Evolutionary conservation across 2,329 filamentous ascomycete species (phyloP).

Genomic region (Teratosphaeriaceae sp.): DNA sequence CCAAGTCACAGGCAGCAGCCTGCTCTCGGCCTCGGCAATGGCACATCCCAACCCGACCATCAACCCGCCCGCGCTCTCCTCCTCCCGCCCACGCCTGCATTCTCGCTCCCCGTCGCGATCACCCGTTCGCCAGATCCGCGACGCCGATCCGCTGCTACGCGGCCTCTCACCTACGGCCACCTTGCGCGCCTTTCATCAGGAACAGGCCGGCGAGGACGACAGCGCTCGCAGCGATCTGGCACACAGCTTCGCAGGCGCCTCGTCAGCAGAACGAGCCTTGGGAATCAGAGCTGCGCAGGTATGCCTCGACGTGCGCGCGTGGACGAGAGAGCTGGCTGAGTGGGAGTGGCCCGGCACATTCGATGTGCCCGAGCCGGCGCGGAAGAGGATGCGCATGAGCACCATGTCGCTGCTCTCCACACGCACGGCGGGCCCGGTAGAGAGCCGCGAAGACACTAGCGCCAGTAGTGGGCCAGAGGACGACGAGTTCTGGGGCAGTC

Average conservation of each 20-base stretch:
- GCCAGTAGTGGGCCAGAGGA: too few relatives aligned
- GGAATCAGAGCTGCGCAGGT: conserved; percentile 63
- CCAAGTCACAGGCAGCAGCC: too few relatives aligned
- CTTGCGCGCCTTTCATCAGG: conserved; percentile 53
- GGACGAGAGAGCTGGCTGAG: conserved; percentile 63
- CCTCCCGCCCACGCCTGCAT: conserved; percentile 13
- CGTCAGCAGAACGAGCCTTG: conserved; percentile 61
- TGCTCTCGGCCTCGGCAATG: too few relatives aligned
- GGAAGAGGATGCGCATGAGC: conserved; percentile 21
- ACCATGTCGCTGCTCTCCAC: conserved; percentile 9
- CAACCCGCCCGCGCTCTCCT: conserved; percentile 20
- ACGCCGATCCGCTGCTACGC: conserved; percentile 44
- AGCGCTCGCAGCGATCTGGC: conserved; percentile 22
- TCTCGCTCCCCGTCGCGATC: conserved; percentile 25
- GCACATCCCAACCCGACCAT: conserved; percentile 22
- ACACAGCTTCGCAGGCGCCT: conserved; percentile 57
- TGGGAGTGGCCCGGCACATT: conserved; percentile 54
- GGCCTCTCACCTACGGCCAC: conserved; percentile 56
- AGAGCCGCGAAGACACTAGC: too few relatives aligned
- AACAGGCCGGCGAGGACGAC: conserved; percentile 23
- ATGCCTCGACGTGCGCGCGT: conserved; percentile 64
- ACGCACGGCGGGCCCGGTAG: conserved; percentile 10
- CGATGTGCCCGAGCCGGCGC: conserved; percentile 31
- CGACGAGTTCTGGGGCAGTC: conserved; percentile 60
- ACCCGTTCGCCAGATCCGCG: conserved; percentile 21